Evolutionary conservation across 2,329 filamentous ascomycete species (phyloP), one percentile per base, ranked within the genome.

Genomic region (Fusarium sp.): DNA sequence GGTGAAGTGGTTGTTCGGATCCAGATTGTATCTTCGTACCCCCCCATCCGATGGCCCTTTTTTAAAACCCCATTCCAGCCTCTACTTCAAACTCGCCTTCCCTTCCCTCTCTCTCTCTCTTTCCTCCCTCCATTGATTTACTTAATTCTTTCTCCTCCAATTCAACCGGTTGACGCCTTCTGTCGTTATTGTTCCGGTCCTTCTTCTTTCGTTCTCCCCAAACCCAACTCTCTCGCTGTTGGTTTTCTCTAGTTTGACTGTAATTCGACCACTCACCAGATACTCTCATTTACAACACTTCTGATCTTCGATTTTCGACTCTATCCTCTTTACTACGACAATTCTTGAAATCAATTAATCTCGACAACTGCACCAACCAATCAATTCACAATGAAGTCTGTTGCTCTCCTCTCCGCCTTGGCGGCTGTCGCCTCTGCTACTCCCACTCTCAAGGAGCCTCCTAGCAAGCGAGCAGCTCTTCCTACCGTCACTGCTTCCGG

Each of bases 401-500:
- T 81, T 66, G 73, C 81, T 73, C 68, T 88, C 63, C 77, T 85
- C 54, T 82, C 85, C 63, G 83, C 81, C 73, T 78, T 89, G 71
- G 83, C 84, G 71, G 83, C 83, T 73, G 75, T 83, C 66, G 86
- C 82, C 66, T 77, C 78, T 25, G 86, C 86, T 58, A 81, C 80
- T 14, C 87, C 88, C 52, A 88, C 87, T 30, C 45, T 87, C 84
- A 82, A 81, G 58, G 78, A 85, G 68, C 79, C 83, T 22, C 84
- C 85, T 10, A 80, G 78, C 77, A 87, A 87, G 79, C 84, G 87
- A 56, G 83, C 83, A 67, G 79, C 79, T 52, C 72, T 88, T 27
- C 83, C 87, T 20, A 78, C 82, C 16, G 84, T 89, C 69, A 84
- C 84, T 1, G 85, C 81, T 52, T 87, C 85, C 22, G 87, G 87